Conservation (phyloP, 805 yeast genomes). For the Wickerhamiella sergipiensis region DNA sequence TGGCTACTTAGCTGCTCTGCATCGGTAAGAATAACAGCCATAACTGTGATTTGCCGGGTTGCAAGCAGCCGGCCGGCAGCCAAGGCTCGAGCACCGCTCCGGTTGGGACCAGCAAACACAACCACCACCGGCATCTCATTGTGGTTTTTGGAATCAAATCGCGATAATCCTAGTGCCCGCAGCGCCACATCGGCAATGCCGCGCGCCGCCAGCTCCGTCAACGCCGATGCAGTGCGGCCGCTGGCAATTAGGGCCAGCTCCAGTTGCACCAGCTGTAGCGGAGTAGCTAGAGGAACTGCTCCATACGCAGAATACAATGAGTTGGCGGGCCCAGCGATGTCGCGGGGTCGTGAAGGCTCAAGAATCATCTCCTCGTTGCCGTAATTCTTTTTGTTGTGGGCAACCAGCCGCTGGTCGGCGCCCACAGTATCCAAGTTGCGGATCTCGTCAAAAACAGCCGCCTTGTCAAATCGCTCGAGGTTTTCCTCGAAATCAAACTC, state of each 20-base stretch:
- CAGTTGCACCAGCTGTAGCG: constrained; percentile 66
- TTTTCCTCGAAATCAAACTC: constrained; percentile 84
- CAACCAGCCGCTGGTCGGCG: constrained; percentile 53
- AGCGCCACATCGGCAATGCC: constrained; percentile 49
- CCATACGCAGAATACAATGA: constrained; percentile 3
- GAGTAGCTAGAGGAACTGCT: constrained; percentile 31
- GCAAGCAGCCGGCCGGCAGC: constrained; percentile 69
- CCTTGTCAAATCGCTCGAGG: constrained; percentile 69
- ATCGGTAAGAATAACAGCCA: constrained; percentile 30
- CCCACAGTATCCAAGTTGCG: constrained; percentile 47
- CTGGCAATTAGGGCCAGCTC: constrained; percentile 47
- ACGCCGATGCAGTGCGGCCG: constrained; percentile 31
- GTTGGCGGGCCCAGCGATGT: constrained; percentile 7
- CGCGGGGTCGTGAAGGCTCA: constrained; percentile 36
- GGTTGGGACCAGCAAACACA: constrained; percentile 48
- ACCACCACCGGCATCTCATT: constrained; percentile 70
- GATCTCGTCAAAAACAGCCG: constrained; percentile 64
- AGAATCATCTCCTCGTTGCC: constrained; percentile 67
- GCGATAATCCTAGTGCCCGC: constrained; percentile 50
- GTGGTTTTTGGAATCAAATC: constrained; percentile 54
- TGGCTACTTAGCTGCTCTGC: constrained; percentile 25
- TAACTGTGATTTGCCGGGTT: constrained; percentile 58
- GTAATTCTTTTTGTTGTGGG: constrained; percentile 52
- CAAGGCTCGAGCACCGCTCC: constrained; percentile 61
- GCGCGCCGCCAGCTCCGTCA: constrained; percentile 56